Conservation (phyloP, 768 basidiomycete species). For the Russula virescens region DNA sequence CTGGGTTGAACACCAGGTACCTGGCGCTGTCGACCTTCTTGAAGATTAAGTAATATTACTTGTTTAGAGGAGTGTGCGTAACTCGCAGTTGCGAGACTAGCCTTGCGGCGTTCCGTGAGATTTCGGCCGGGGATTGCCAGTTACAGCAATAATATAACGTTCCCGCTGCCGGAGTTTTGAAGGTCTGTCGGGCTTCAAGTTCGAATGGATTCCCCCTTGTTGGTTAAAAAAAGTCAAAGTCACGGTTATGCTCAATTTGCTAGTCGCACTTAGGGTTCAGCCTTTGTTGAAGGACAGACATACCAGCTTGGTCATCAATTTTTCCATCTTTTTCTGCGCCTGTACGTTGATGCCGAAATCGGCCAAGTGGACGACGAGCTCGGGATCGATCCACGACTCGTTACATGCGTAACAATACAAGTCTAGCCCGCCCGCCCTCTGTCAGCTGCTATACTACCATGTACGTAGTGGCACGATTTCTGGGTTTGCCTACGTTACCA, state of each 20-base stretch:
- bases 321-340: constrained; percentile 84
- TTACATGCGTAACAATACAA: constrained; percentile 92
- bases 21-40: too few species aligned
- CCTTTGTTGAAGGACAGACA: constrained; percentile 23
- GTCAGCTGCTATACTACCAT: background rate
- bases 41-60: too few species aligned
- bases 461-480: background rate
- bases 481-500: constrained; percentile 69
- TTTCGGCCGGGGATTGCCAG: too few species aligned
- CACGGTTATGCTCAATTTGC: constrained; percentile 95
- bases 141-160: constrained; percentile 6
- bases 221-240: constrained; percentile 87
- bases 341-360: constrained; percentile 85
- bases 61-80: too few species aligned
- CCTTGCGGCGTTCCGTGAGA: too few species aligned
- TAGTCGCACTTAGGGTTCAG: background rate
- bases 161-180: constrained; percentile 90
- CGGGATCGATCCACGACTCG: constrained; percentile 74
- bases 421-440: constrained; percentile 42
- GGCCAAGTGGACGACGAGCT: constrained; percentile 64
- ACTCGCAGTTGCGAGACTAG: too few species aligned
- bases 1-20: too few species aligned
- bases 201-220: constrained; percentile 82
- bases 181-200: constrained; percentile 84
- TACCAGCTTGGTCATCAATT: constrained; percentile 94